Evolutionary conservation across 2,329 filamentous ascomycete genomes (phyloP).

Genomic region (Trichoderma gracile): DNA sequence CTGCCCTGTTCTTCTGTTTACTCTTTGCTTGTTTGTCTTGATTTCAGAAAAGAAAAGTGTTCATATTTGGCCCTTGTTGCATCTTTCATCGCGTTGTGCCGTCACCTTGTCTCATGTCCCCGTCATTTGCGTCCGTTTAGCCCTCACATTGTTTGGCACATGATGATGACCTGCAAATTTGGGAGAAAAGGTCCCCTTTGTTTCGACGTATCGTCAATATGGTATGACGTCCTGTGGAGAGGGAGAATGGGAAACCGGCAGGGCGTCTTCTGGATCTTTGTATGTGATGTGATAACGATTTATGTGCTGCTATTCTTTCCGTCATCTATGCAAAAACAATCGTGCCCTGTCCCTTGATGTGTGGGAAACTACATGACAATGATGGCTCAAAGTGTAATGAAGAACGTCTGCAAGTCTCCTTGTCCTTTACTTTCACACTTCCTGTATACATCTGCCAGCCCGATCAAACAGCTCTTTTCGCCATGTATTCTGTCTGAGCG

Average conservation of each 20-base stretch:
- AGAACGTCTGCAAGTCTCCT: neutral
- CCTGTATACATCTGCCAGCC: slow-evolving; percentile 5
- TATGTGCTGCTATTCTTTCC: too few relatives aligned
- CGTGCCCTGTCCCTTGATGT: too few relatives aligned
- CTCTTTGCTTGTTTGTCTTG: neutral
- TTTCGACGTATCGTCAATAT: neutral
- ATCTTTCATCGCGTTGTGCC: neutral
- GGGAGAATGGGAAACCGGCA: too few relatives aligned
- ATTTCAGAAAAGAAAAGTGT: slow-evolving; percentile 9
- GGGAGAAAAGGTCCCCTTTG: too few relatives aligned
- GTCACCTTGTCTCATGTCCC: neutral
- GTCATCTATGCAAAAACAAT: too few relatives aligned
- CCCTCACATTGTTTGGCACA: too few relatives aligned
- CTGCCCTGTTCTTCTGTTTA: neutral
- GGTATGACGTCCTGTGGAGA: too few relatives aligned
- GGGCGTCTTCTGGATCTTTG: too few relatives aligned
- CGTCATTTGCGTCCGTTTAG: neutral
- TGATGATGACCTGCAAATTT: too few relatives aligned
- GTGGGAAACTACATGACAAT: neutral
- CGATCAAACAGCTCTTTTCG: neutral
- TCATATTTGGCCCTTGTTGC: neutral
- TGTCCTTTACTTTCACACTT: neutral
- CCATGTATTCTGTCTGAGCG: neutral
- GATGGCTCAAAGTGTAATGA: neutral
- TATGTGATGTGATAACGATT: too few relatives aligned